phyloP scores from a whole-genome alignment of 805 yeast species.

The Vanderwaltozyma polyspora region DNA sequence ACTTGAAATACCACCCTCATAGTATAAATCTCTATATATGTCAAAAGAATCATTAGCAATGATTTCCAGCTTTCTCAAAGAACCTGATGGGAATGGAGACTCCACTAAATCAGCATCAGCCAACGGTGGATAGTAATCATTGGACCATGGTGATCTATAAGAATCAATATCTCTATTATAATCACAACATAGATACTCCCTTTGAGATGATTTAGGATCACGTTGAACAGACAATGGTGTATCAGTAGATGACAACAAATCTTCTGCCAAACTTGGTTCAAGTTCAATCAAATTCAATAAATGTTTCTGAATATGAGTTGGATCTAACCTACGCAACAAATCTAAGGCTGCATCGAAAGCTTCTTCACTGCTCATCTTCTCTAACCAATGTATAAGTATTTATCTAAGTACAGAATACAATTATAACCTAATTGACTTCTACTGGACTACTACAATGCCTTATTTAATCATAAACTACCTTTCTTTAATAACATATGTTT shows the following conservation, averaged over 20 bases:
- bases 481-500: too few relatives aligned
- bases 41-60: constrained; percentile 86
- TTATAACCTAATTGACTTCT: too few relatives aligned
- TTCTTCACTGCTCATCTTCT: constrained; percentile 2
- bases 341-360: constrained; percentile 66
- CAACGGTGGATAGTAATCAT: constrained; percentile 38
- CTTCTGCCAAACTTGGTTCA: constrained; percentile 69
- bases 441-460: too few relatives aligned
- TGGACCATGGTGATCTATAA: constrained; percentile 84
- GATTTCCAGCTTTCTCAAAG: constrained; percentile 62
- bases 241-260: constrained; percentile 76
- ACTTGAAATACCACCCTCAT: constrained; percentile 86
- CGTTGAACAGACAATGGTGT: constrained; percentile 45
- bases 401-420: too few relatives aligned
- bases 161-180: constrained; percentile 93
- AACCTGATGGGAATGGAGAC: constrained; percentile 61
- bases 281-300: constrained; percentile 36
- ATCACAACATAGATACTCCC: constrained; percentile 75
- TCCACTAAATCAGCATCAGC: constrained; percentile 45
- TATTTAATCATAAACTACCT: too few relatives aligned
- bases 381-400: too few relatives aligned
- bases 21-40: constrained; percentile 83
- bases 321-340: constrained; percentile 63
- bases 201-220: constrained; percentile 31
- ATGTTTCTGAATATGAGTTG: constrained; percentile 41